A percentile compares a stretch with the other conserved stretches of the same genome.
Conservation (phyloP, 2,329 filamentous ascomycete species). For the Aspergillus puulaauensis region DNA sequence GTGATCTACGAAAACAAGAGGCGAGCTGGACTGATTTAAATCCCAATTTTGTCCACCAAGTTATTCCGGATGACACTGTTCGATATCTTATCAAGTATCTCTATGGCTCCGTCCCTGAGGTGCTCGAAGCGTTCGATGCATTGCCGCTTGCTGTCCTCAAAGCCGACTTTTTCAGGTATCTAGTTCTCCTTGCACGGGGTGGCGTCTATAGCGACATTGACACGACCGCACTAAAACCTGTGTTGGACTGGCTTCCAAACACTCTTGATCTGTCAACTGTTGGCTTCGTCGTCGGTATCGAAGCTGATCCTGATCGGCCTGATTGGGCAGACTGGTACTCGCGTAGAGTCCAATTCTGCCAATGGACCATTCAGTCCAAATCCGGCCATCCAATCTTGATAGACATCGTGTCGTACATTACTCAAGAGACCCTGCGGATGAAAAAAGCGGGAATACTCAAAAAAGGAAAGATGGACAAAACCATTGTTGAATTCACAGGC, state of each 20-base stretch:
- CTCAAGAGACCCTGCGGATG: slow-evolving; percentile 72
- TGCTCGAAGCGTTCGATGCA: slow-evolving; percentile 72
- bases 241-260: slow-evolving; percentile 81
- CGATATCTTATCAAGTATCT: slow-evolving; percentile 78
- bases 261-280: slow-evolving; percentile 74
- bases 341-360: slow-evolving; percentile 93
- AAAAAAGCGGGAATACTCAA: slow-evolving; percentile 67
- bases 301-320: slow-evolving; percentile 87
- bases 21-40: slow-evolving; percentile 86
- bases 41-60: slow-evolving; percentile 91
- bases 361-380: slow-evolving; percentile 98
- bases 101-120: slow-evolving; percentile 78
- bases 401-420: slow-evolving; percentile 83
- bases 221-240: slow-evolving; percentile 78
- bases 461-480: slow-evolving; percentile 63
- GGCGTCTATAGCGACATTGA: slow-evolving; percentile 93
- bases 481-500: slow-evolving; percentile 90
- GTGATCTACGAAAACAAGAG: slow-evolving; percentile 76
- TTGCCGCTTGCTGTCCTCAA: slow-evolving; percentile 74
- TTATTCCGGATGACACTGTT: slow-evolving; percentile 89
- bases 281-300: slow-evolving; percentile 89
- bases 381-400: slow-evolving; percentile 89
- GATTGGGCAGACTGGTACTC: slow-evolving; percentile 98
- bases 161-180: slow-evolving; percentile 75
- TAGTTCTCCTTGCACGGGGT: slow-evolving; percentile 73